These are phyloP conservation scores for Panicum virgatum DNA, from an alignment of 202 grass and related monocot genomes.

Conservation along the genomic window DNA sequence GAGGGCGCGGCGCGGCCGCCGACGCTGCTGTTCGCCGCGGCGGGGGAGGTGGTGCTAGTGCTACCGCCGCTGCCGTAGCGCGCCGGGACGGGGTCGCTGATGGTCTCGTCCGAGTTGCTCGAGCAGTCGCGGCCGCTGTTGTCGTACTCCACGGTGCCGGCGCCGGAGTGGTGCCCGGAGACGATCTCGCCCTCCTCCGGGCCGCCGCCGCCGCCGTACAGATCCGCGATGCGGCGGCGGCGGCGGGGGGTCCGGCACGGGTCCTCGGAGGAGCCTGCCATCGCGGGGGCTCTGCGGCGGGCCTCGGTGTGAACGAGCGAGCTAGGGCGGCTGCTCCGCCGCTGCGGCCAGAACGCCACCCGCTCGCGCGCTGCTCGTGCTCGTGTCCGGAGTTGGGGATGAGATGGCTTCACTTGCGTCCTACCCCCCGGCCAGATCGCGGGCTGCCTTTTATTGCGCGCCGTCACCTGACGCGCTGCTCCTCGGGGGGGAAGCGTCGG, in stretches of 20 bases:
- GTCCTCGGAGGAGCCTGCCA: background rate
- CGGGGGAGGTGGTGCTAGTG: background rate
- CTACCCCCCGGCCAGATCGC: background rate
- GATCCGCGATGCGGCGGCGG: background rate
- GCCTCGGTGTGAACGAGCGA: background rate
- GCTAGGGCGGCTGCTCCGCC: background rate
- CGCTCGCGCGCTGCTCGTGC: no score
- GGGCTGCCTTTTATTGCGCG: background rate
- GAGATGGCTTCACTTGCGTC: background rate
- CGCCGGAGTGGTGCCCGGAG: background rate
- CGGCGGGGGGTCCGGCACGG: background rate
- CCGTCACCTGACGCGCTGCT: background rate
- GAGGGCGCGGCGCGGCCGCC: no score
- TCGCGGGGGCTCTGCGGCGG: background rate
- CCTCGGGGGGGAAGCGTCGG: background rate
- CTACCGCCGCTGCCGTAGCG: background rate
- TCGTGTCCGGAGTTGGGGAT: background rate
- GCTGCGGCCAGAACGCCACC: no score
- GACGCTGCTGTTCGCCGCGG: no score
- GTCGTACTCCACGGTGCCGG: slow-evolving; percentile 16
- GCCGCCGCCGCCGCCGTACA: background rate
- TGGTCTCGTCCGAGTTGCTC: slow-evolving; percentile 6
- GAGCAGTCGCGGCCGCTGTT: background rate
- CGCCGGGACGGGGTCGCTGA: slow-evolving; percentile 14
- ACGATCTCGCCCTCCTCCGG: slow-evolving; percentile 26